Percentiles rank a stretch among this genome's conserved stretches.
These are phyloP conservation scores for Thymus mandschuricus DNA, from an alignment of 257 asterid species.

Conservation along the genomic window DNA sequence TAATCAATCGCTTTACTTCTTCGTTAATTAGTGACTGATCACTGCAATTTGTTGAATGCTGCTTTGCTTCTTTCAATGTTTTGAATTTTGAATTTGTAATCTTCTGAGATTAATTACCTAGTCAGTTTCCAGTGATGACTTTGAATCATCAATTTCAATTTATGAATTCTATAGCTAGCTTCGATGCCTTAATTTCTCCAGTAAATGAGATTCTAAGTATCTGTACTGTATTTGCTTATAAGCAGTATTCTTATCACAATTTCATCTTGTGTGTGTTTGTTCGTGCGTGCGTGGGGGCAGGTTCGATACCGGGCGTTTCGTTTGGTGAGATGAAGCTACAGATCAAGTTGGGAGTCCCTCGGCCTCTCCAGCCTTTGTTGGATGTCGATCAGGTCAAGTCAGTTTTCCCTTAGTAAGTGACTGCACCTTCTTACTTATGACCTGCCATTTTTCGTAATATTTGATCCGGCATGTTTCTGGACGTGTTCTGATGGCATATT, in stretches of 20 bases:
- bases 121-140: constrained; percentile 4
- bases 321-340: constrained; percentile 92
- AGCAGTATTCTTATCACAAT: not conserved
- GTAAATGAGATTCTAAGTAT: not conserved
- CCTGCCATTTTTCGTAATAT: not conserved
- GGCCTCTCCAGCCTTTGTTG: constrained; percentile 64
- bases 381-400: constrained; percentile 87
- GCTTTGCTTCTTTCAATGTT: not conserved
- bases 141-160: not conserved
- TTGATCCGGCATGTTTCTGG: not conserved
- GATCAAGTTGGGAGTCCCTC: constrained; percentile 91
- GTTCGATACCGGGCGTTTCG: constrained; percentile 90
- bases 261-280: not conserved
- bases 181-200: no score
- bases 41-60: not conserved
- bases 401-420: constrained; percentile 95
- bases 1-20: not conserved
- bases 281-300: constrained; percentile 41
- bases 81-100: not conserved
- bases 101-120: not conserved
- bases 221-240: not conserved
- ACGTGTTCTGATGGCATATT: constrained; percentile 17
- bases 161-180: not conserved
- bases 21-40: constrained; percentile 6
- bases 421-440: not conserved